Conservation (phyloP, 2,329 filamentous ascomycete genomes). For the Sclerotinia trifoliorum region DNA sequence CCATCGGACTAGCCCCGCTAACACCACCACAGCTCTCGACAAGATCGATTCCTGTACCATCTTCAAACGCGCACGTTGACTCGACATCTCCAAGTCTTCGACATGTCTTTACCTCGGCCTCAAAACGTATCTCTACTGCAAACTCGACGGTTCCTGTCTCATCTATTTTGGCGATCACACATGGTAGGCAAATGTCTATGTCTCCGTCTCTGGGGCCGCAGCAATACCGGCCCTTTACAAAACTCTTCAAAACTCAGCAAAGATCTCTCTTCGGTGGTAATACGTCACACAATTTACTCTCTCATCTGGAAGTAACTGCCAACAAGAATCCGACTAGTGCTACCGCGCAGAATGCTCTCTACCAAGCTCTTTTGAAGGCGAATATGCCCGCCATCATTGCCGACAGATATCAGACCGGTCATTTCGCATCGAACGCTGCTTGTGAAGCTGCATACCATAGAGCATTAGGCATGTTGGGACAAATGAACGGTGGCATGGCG, state of each 20-base stretch:
- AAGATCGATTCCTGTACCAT: constrained; percentile 24
- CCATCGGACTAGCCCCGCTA: background rate
- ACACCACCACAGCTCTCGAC: constrained; percentile 16
- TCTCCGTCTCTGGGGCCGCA: constrained; percentile 28
- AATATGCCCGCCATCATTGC: constrained; percentile 93
- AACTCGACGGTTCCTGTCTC: constrained; percentile 29
- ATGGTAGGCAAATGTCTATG: constrained; percentile 33
- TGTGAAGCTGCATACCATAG: constrained; percentile 78
- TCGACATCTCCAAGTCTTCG: background rate
- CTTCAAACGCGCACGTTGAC: constrained; percentile 24
- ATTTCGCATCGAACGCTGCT: constrained; percentile 76
- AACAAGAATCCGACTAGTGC: constrained; percentile 90
- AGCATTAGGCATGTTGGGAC: constrained; percentile 64
- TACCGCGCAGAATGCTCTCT: constrained; percentile 88
- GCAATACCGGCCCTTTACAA: constrained; percentile 23
- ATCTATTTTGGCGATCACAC: constrained; percentile 22
- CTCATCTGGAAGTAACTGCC: constrained; percentile 83
- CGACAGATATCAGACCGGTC: constrained; percentile 82
- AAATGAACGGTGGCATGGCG: constrained; percentile 38
- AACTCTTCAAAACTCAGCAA: constrained; percentile 26
- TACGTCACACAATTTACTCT: constrained; percentile 62
- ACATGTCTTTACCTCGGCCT: background rate
- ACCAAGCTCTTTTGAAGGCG: constrained; percentile 83
- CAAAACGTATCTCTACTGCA: constrained; percentile 26
- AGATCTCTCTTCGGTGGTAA: constrained; percentile 35